These are phyloP conservation scores for Eugenia klotzschiana DNA, from an alignment of 441 rosid genomes.

Conservation along the genomic window DNA sequence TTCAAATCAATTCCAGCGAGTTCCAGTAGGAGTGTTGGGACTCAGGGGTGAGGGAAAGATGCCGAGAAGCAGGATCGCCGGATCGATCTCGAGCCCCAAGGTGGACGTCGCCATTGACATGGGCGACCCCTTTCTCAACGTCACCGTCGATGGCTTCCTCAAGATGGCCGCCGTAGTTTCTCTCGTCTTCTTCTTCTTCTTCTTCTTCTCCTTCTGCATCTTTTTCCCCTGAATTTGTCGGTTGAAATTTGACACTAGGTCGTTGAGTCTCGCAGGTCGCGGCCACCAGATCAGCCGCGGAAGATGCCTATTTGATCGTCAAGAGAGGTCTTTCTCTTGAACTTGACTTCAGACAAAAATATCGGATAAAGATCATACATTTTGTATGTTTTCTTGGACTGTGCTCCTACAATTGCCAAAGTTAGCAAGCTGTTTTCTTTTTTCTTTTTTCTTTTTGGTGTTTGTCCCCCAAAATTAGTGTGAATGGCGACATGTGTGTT, in stretches of 20 bases:
- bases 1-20: neutral
- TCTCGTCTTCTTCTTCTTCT: neutral
- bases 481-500: neutral
- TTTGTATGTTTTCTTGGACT: neutral
- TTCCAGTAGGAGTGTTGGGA: neutral
- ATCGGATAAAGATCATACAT: neutral
- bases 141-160: constrained; percentile 60
- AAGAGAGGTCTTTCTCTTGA: constrained; percentile 27
- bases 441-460: neutral
- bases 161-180: constrained; percentile 50
- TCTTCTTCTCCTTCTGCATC: neutral
- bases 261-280: constrained; percentile 38
- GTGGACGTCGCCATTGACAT: constrained; percentile 45
- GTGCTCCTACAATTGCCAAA: neutral
- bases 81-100: constrained; percentile 37
- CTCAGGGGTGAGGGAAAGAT: constrained; percentile 17
- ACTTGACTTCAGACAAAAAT: neutral
- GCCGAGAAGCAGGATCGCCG: constrained; percentile 38
- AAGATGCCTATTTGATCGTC: constrained; percentile 41
- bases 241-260: neutral
- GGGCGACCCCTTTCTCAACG: constrained; percentile 59
- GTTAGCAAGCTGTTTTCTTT: neutral
- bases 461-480: neutral
- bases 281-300: constrained; percentile 39
- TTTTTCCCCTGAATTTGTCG: neutral